Percentiles rank a stretch among this genome's conserved stretches.
phyloP scores from a whole-genome alignment of 495 filamentous ascomycete genomes.

The Penicillium bovifimosum region DNA sequence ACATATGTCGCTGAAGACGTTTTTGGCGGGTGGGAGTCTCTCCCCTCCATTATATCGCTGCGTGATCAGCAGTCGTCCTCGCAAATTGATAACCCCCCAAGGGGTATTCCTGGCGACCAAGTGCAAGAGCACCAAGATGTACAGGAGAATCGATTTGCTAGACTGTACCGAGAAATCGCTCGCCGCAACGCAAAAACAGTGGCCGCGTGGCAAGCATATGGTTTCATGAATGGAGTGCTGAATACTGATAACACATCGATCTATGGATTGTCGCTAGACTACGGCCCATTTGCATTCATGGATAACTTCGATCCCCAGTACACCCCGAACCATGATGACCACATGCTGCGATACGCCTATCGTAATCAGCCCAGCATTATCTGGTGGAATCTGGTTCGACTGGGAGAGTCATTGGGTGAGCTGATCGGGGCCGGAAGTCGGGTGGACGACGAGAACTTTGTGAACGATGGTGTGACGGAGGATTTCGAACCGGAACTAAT shows the following conservation, averaged over 20 bases:
- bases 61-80: conserved; percentile 29
- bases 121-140: conserved; percentile 58
- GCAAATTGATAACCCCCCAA: conserved; percentile 37
- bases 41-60: conserved; percentile 52
- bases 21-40: conserved; percentile 72
- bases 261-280: conserved; percentile 83
- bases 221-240: conserved; percentile 95
- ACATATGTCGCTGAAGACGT: conserved; percentile 83
- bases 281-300: conserved; percentile 93
- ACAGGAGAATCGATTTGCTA: conserved; percentile 78
- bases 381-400: conserved; percentile 96
- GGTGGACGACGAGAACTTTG: conserved; percentile 65
- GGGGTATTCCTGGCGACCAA: conserved; percentile 49
- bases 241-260: conserved; percentile 97
- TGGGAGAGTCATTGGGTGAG: conserved; percentile 88
- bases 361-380: conserved; percentile 92
- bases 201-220: conserved; percentile 93
- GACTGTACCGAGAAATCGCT: conserved; percentile 82
- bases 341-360: conserved; percentile 80
- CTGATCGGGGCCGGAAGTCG: conserved; percentile 65
- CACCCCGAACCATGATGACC: conserved; percentile 95
- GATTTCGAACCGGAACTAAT: conserved; percentile 62
- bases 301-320: conserved; percentile 91
- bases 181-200: conserved; percentile 84
- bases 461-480: conserved; percentile 64